phyloP scores from a whole-genome alignment of 306 rosid genomes.

The Medicago ruthenica region DNA sequence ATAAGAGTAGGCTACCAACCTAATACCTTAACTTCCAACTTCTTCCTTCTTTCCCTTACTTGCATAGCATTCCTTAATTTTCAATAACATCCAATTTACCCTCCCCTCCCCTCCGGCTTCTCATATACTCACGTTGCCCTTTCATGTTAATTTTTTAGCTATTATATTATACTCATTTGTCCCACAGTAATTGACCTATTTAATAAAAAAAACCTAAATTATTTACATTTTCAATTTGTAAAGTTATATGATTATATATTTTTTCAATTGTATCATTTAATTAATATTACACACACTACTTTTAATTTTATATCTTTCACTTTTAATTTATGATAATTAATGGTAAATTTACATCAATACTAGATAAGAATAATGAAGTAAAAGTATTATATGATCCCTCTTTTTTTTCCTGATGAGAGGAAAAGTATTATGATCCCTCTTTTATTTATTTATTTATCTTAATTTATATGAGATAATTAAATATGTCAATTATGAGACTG shows the following conservation, averaged over 20 bases:
- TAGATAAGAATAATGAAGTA: too few species aligned
- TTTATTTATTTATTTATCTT: too few species aligned
- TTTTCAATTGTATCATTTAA: background rate
- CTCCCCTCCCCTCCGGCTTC: constrained; percentile 42
- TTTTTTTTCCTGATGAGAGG: too few species aligned
- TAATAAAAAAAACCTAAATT: too few species aligned
- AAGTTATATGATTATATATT: background rate
- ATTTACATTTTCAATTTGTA: background rate
- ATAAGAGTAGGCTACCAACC: constrained; percentile 79
- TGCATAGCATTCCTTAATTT: constrained; percentile 3
- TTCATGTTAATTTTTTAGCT: background rate
- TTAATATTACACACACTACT: too few species aligned
- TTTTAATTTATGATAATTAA: too few species aligned
- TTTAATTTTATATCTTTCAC: too few species aligned
- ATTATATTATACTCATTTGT: background rate
- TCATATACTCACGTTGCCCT: constrained; percentile 5
- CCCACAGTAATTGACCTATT: background rate
- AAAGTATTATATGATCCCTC: too few species aligned
- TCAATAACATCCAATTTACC: constrained; percentile 36
- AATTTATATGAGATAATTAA: too few species aligned
- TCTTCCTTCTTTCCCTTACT: constrained; percentile 48
- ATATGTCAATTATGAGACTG: too few species aligned
- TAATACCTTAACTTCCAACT: constrained; percentile 54
- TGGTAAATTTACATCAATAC: too few species aligned
- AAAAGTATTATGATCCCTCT: too few species aligned